Base-by-base conservation (phyloP, 2,329 filamentous ascomycete species). In the Pseudovirgaria hyperparasitica region DNA sequence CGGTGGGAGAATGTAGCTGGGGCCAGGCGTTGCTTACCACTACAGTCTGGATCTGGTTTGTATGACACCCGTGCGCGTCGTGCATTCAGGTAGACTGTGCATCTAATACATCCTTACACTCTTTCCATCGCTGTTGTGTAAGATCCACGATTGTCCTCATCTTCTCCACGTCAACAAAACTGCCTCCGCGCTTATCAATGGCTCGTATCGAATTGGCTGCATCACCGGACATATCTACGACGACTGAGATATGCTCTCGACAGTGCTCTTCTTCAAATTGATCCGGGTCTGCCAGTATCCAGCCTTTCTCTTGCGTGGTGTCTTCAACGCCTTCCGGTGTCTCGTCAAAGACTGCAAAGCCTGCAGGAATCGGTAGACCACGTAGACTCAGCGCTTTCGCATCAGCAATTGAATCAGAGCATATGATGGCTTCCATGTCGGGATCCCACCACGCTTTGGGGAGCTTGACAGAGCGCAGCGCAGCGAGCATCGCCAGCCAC, bases 241-340 rank as follows among this genome's bases (percentile, higher is more conserved):
- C 75, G 18, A 93, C 60, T 3, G 76, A 86, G n/a, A 90, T 62
- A n/a, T 57, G 68, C 63, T 98, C 90, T 34, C 75, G 65, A 47
- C 84, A 92, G 22, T 92, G 57, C 6, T 69, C 71, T 58, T 96
- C 90, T 58, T 98, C 90, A 40, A 92, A 77, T 13, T 74, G 71
- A 57, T 98, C 90, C 3, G 84, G 84, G 57, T 98, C 90, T 5
- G 80, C 72, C 31, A 98, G 56, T 3, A 94, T 61, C 82, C 85
- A 92, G 18, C 32, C 25, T 23, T 31, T 48, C 30, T 47, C 41
- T 10, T 39, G 34, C 18, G 25, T 37, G 9, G 27, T 27, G 21
- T 23, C 25, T 19, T 19, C 27, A n/a, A n/a, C n/a, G n/a, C n/a
- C n/a, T n/a, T n/a, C n/a, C n/a, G n/a, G n/a, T 17, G 34, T 46